Evolutionary conservation across 2,329 filamentous ascomycete species (phyloP), one percentile per base, ranked within the genome.

Genomic region (Calonectria hawksworthii): DNA sequence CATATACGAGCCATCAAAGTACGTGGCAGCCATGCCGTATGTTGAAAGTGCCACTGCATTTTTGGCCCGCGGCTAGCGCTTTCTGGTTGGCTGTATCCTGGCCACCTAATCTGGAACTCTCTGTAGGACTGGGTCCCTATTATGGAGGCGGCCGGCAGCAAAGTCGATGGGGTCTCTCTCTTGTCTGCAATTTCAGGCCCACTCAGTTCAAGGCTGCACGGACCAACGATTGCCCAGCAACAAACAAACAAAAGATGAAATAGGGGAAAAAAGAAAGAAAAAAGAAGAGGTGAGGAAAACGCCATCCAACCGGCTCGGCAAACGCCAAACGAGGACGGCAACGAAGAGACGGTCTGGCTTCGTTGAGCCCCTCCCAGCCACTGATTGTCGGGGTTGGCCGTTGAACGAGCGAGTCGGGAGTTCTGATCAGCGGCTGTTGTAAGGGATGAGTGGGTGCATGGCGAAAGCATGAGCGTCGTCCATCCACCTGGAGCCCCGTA

Each of bases 171-270:
- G 73, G 44, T 47, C 44, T 65, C 74, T 79, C 75, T 52, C 18
- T 52, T 18, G 41, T 54, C n/a, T 82, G 80, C 74, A 80, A 83
- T 83, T 81, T 82, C 79, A 82, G 81, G 69, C 79, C 81, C 81
- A 82, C 81, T 82, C 80, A 77, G 81, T 82, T 82, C 80, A 66
- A 78, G 77, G 72, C 72, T 74, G 81, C 81, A 83, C 80, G 76
- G 81, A 73, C 81, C 81, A 82, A 72, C 74, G 41, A 69, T 74
- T 81, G 79, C 79, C 79, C 78, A 80, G 79, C 79, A 80, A 80
- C 79, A 79, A 72, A 64, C 72, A 75, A 76, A 69, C 44, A 47
- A 50, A 50, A 71, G 41, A 30, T 10, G 38, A 13, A 32, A 56
- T 28, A 64, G 51, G 38, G 38, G 28, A 68, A 54, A 52, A 72